A percentile compares a stretch with the other conserved stretches of the same genome.
Conservation (phyloP, 108 stramenopile genomes). For the Pseudonitzschia pungens region DNA sequence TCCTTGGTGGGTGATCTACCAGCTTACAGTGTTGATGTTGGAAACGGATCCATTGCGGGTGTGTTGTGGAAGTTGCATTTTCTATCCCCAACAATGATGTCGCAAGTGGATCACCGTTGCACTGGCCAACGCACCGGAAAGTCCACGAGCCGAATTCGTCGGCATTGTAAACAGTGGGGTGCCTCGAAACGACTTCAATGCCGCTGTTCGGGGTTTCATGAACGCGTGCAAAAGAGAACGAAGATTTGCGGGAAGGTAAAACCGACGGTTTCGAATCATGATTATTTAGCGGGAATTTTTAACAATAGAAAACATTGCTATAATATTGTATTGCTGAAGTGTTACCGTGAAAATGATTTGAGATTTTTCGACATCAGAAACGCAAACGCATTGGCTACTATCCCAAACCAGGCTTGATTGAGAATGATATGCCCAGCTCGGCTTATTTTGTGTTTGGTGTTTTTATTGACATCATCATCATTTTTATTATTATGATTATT, state of each 20-base stretch:
- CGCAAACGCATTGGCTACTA: too few species aligned
- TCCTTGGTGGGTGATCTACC: conserved; percentile 84
- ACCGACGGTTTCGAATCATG: background rate
- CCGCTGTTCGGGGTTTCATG: conserved; percentile 64
- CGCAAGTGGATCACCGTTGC: conserved; percentile 72
- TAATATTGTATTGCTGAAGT: too few species aligned
- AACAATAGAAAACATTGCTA: background rate
- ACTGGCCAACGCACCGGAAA: conserved; percentile 53
- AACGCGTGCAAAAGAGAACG: conserved; percentile 65
- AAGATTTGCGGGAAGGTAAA: conserved; percentile 29
- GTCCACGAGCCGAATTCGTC: conserved; percentile 55
- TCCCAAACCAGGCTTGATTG: background rate
- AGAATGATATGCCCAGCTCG: too few species aligned
- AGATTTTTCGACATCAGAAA: background rate
- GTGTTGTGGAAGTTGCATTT: conserved; percentile 76
- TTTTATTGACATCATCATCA: background rate
- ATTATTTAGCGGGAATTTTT: background rate
- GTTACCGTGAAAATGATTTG: too few species aligned
- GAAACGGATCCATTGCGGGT: conserved; percentile 71
- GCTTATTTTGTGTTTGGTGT: too few species aligned
- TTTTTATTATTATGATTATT: too few species aligned
- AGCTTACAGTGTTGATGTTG: conserved; percentile 59
- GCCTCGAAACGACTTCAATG: conserved; percentile 71
- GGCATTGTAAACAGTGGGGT: conserved; percentile 45
- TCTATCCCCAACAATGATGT: conserved; percentile 56